phyloP scores from a whole-genome alignment of 73 alveolate genomes.

The Tetrahymena elliotti region DNA sequence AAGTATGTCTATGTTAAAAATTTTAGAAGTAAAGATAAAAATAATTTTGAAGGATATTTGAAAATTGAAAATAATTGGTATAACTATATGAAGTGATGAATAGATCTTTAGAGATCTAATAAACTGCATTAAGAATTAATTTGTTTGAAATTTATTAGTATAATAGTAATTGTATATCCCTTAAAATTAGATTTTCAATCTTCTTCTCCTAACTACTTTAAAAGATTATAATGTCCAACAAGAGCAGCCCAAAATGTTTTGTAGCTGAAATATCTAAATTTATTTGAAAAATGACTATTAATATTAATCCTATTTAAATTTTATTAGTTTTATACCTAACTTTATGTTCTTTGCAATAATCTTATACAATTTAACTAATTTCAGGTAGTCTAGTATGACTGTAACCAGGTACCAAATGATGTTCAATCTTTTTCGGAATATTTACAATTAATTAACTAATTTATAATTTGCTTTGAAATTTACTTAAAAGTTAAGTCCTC shows the following conservation, averaged over 20 bases:
- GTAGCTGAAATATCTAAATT: conserved; percentile 30
- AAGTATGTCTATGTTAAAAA: no score
- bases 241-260: conserved; percentile 40
- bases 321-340: not conserved
- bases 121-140: not conserved
- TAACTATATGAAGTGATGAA: no score
- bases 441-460: not conserved
- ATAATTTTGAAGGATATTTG: no score
- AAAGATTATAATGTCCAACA: conserved; percentile 32
- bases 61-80: not conserved
- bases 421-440: conserved; percentile 50
- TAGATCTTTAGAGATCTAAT: not conserved
- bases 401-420: conserved; percentile 61
- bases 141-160: no score
- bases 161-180: not conserved
- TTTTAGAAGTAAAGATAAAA: not conserved
- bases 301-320: not conserved
- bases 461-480: not conserved
- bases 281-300: no score
- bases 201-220: conserved; percentile 31
- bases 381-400: conserved; percentile 61
- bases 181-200: not conserved
- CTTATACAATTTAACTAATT: conserved; percentile 39
- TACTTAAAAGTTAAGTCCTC: conserved; percentile 49
- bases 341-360: conserved; percentile 48